Evolutionary conservation across 805 yeast species (phyloP).

Genomic region (Barnettozyma pratensis): DNA sequence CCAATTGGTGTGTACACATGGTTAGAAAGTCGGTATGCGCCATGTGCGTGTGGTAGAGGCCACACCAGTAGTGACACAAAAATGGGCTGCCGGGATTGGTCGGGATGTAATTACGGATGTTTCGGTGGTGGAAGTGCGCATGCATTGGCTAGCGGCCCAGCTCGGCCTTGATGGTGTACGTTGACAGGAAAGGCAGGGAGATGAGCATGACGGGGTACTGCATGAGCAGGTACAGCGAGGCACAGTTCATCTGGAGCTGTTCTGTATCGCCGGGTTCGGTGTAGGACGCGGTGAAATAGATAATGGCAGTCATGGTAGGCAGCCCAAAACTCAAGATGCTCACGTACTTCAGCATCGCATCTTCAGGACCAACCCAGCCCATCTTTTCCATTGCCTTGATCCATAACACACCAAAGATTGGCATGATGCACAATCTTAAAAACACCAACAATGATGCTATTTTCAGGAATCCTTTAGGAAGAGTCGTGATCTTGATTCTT

Average conservation of each 20-base stretch:
- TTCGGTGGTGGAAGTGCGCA: too few species aligned
- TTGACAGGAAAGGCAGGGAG: conserved; percentile 6
- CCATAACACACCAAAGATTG: conserved; percentile 71
- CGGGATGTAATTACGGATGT: not conserved
- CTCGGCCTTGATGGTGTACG: conserved; percentile 7
- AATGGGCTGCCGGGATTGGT: not conserved
- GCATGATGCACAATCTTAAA: conserved; percentile 58
- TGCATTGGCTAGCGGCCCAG: not conserved
- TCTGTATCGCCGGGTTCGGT: conserved; percentile 39
- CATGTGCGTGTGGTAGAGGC: not conserved
- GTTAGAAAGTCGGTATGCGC: not conserved
- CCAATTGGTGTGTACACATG: not conserved
- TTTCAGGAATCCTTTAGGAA: conserved; percentile 58
- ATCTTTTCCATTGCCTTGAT: conserved; percentile 51
- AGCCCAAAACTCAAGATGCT: conserved; percentile 67
- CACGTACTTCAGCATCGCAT: conserved; percentile 56
- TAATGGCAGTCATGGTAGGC: conserved; percentile 82
- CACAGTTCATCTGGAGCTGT: conserved; percentile 9
- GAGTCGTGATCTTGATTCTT: conserved; percentile 45
- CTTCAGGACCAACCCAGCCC: conserved; percentile 52
- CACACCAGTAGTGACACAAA: not conserved
- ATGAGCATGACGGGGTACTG: conserved; percentile 9
- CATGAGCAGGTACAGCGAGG: conserved; percentile 2
- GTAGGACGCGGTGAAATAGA: conserved; percentile 80
- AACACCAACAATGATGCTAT: conserved; percentile 52